phyloP scores from a whole-genome alignment of 306 rosid genomes.

The Luffa aegyptiaca region DNA sequence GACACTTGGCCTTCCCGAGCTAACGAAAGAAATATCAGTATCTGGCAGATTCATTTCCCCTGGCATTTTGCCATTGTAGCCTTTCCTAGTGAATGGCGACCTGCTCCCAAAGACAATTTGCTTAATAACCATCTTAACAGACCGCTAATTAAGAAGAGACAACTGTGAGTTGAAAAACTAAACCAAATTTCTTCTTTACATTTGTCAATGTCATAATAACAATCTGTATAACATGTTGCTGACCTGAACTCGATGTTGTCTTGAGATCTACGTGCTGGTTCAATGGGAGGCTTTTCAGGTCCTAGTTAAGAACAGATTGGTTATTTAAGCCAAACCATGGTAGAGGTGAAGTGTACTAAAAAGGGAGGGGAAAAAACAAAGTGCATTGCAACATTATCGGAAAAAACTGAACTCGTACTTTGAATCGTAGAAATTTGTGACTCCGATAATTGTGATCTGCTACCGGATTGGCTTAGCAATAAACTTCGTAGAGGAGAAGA shows the following conservation, averaged over 20 bases:
- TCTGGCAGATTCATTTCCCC: slow-evolving; percentile 32
- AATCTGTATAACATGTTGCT: neutral
- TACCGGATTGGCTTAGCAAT: slow-evolving; percentile 15
- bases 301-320: neutral
- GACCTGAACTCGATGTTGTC: slow-evolving; percentile 20
- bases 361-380: neutral
- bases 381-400: neutral
- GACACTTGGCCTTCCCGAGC: slow-evolving; percentile 50
- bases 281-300: slow-evolving; percentile 13
- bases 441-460: slow-evolving; percentile 23
- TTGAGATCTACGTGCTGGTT: slow-evolving; percentile 13
- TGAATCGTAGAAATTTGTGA: slow-evolving; percentile 5
- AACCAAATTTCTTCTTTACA: neutral
- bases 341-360: neutral
- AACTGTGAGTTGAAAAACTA: neutral
- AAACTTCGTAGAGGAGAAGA: slow-evolving; percentile 34
- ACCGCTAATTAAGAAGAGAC: neutral
- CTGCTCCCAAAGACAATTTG: slow-evolving; percentile 31
- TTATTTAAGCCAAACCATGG: neutral
- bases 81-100: slow-evolving; percentile 76
- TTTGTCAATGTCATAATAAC: neutral
- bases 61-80: slow-evolving; percentile 39
- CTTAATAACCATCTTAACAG: neutral
- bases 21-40: slow-evolving; percentile 56
- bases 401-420: slow-evolving; percentile 23